These are phyloP conservation scores for Claviceps paspali DNA, from an alignment of 2,329 filamentous ascomycete genomes.

Conservation along the genomic window DNA sequence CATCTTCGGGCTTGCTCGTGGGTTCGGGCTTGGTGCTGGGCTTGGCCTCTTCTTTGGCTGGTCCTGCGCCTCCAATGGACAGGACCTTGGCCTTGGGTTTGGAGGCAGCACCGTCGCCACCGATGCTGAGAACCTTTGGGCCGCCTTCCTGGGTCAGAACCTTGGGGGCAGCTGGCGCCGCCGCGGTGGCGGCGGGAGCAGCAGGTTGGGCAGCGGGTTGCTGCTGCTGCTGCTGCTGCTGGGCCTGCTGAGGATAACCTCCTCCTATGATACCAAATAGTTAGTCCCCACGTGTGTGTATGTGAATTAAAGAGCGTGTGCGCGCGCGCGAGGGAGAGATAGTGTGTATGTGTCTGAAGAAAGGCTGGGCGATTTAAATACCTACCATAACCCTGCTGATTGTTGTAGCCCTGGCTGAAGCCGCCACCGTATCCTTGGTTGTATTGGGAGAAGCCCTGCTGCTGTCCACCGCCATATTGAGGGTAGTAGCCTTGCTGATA, in stretches of 20 bases:
- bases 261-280: constrained; percentile 23
- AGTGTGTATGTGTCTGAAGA: no score
- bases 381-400: constrained; percentile 26
- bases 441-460: constrained; percentile 34
- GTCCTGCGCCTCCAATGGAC: constrained; percentile 22
- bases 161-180: constrained; percentile 20
- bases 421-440: constrained; percentile 38
- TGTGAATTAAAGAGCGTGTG: no score
- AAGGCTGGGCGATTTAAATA: no score
- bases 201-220: constrained; percentile 8
- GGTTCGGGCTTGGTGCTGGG: constrained; percentile 35
- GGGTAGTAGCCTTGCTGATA: constrained; percentile 42
- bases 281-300: no score
- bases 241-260: constrained; percentile 38
- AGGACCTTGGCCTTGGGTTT: constrained; percentile 36
- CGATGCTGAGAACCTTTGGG: constrained; percentile 55
- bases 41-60: constrained; percentile 26
- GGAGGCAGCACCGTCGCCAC: constrained; percentile 37
- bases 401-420: constrained; percentile 33
- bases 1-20: constrained; percentile 44
- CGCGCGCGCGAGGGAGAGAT: no score
- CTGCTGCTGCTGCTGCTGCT: constrained; percentile 28
- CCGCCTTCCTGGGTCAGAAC: constrained; percentile 38
- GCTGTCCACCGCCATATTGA: constrained; percentile 33
- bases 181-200: constrained; percentile 15